Base-by-base conservation (phyloP, 2,329 filamentous ascomycete genomes). In the Talaromyces sp. region DNA sequence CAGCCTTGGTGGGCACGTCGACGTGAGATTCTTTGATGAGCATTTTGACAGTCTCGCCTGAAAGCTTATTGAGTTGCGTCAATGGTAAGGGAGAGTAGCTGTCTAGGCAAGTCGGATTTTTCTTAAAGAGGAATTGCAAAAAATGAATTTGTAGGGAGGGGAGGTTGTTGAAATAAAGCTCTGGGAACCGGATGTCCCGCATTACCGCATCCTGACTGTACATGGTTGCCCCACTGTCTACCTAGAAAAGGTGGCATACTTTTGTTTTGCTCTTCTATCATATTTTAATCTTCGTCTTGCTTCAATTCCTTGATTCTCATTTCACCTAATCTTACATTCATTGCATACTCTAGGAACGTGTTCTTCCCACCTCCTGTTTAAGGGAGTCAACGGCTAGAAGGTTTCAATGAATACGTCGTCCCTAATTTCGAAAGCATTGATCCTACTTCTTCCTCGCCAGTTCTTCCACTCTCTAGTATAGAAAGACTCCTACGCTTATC, bases 1-100 rank as follows among this genome's bases (percentile, higher is more conserved):
- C 81, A 43, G 78, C 79, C 67, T 82, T 78, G 43, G 84, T 86
- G 9, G 79, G 70, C 55, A 87, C 80, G 78, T 87, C 84, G 65
- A 78, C 73, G 68, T 83, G 74, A 17, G 77, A 79, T 67, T 87
- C 84, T 64, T 80, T 70, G 61, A 86, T 84, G 53, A 86, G 70
- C 83, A 86, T 86, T 17, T 62, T 78, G 21, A 3, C 5, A 46
- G 40, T 21, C 19, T 43, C n/a, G 39, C 13, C 4, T 41, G 39
- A 35, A 9, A 15, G 5, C 11, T 21, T 19, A 9, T 5, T 13
- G 36, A 15, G 4, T 17, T 40, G 17, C n/a, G 17, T 21, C n/a
- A 2, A 40, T 4, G 6, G 2, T 40, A 19, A 19, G 11, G 9
- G 17, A 21, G 19, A 8, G 1, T 9, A 3, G 10, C 13, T 4